Base-by-base conservation (phyloP, 805 yeast species). In the Ogataea sp. region DNA sequence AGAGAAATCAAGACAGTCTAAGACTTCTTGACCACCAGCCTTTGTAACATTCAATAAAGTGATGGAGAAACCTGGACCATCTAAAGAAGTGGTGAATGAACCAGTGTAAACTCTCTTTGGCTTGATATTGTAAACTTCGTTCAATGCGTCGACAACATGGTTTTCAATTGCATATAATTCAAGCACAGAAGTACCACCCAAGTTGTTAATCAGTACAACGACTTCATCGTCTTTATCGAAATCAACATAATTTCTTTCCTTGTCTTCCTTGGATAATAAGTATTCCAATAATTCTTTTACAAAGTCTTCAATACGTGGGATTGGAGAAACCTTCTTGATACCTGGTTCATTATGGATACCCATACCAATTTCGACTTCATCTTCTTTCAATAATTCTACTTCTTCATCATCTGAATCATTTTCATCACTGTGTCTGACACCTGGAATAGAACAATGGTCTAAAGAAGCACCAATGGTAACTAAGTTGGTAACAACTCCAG, bases 341-440 rank as follows among this genome's bases (percentile, higher is more conserved):
- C 97, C 97, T 1, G 96, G 93, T 58, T 89, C 97, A 53, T 89
- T 89, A 61, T 89, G 97, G 44, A 89, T 89, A 34, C 97, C 97
- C 79, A 89, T 81, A 21, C 97, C 97, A 42, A 89, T 70, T 59
- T 89, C 97, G 55, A 83, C 81, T 59, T 84, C 86, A 42, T 78
- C 66, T 4, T 60, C 70, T 21, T 62, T 70, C 44, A 86, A 70
- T 40, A 61, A 58, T 38, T 60, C 63, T 7, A 49, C 36, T n/a
- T 50, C 45, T 34, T 70, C 77, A 33, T 64, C 57, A 21, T 55
- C 58, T 7, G 36, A 25, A 8, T 33, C 36, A 28, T 62, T 57
- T 25, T 68, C 65, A 51, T 73, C 81, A 39, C 68, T 70, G 40
- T 70, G 73, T 50, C 84, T 45, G n/a, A 39, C 75, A 5, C 95